Evolutionary conservation across 2,329 filamentous ascomycete species (phyloP).

Genomic region (Blastomyces silverae): DNA sequence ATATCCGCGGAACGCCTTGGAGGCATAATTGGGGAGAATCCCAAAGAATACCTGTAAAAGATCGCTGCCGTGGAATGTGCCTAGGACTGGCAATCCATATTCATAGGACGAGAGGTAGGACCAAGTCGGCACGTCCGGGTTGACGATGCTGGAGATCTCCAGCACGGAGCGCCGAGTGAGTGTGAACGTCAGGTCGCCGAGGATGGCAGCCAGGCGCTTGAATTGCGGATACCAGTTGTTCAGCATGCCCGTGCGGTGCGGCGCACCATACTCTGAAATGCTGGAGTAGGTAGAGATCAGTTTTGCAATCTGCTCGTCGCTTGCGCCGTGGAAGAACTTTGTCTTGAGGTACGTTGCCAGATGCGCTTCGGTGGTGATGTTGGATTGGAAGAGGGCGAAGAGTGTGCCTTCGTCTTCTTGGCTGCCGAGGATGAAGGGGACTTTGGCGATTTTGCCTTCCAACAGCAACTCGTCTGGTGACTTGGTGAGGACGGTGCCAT

Average conservation of each 20-base stretch:
- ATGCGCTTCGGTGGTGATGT: conserved; percentile 56
- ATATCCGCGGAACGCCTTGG: conserved; percentile 56
- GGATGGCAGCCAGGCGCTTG: conserved; percentile 67
- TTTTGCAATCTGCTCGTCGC: conserved; percentile 44
- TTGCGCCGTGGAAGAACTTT: conserved; percentile 56
- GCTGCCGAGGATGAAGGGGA: conserved; percentile 62
- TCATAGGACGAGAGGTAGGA: conserved; percentile 69
- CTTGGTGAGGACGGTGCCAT: conserved; percentile 55
- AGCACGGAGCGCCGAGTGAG: conserved; percentile 63
- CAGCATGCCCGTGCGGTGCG: conserved; percentile 61
- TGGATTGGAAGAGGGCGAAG: conserved; percentile 62
- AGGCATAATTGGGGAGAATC: conserved; percentile 56
- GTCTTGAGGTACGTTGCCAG: conserved; percentile 56
- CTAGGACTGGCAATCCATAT: conserved; percentile 63
- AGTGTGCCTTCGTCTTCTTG: conserved; percentile 76
- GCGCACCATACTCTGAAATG: conserved; percentile 55
- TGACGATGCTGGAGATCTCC: conserved; percentile 37
- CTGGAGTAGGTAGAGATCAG: conserved; percentile 59
- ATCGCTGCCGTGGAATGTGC: conserved; percentile 69
- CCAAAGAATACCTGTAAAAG: conserved; percentile 63
- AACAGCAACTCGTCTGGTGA: conserved; percentile 55
- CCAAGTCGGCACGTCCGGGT: conserved; percentile 60
- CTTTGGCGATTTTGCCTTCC: conserved; percentile 50
- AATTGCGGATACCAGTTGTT: conserved; percentile 70
- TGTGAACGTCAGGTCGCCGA: conserved; percentile 70